These are phyloP conservation scores for Limnanthes douglasii DNA, from an alignment of 345 rosid species.

Conservation along the genomic window DNA sequence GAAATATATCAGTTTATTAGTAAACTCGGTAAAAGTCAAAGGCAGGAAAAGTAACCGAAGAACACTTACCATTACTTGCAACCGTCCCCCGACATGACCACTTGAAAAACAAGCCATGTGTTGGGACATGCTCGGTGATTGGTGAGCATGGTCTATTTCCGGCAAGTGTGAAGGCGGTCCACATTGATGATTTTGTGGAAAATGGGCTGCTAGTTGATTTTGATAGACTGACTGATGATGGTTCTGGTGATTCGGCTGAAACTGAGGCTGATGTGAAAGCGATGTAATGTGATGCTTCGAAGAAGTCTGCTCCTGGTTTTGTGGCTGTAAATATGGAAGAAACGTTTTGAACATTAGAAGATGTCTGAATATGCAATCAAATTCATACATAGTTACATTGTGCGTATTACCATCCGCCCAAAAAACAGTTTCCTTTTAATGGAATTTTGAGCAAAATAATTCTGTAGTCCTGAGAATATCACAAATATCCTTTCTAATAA, in stretches of 20 bases:
- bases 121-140: constrained; percentile 57
- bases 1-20: constrained; percentile 5
- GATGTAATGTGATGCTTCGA: constrained; percentile 57
- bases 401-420: not conserved
- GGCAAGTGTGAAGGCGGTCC: constrained; percentile 34
- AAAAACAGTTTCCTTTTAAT: too few species aligned
- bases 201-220: constrained; percentile 43
- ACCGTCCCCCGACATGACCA: constrained; percentile 42
- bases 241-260: constrained; percentile 50
- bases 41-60: not conserved
- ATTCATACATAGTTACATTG: too few species aligned
- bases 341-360: too few species aligned
- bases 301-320: constrained; percentile 42
- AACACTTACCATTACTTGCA: constrained; percentile 49
- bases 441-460: too few species aligned
- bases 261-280: constrained; percentile 51
- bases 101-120: constrained; percentile 68
- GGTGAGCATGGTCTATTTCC: constrained; percentile 56
- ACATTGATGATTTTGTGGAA: constrained; percentile 53
- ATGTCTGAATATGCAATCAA: constrained; percentile 2
- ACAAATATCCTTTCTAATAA: too few species aligned
- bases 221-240: constrained; percentile 55
- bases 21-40: not conserved
- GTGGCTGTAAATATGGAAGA: constrained; percentile 25
- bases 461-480: too few species aligned